phyloP scores from a whole-genome alignment of 441 rosid genomes.

The Adansonia gregorii region DNA sequence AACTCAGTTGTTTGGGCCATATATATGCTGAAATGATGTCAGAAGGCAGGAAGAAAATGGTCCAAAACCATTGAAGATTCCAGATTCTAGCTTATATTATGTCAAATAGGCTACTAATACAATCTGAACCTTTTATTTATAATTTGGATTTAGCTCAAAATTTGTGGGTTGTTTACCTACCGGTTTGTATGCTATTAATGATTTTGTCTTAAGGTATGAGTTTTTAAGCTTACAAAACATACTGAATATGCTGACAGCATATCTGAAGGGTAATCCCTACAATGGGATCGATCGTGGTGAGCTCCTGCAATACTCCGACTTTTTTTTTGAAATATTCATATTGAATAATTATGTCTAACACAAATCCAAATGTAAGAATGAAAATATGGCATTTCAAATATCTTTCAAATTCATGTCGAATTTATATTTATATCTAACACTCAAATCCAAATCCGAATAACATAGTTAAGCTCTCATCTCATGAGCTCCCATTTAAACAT shows the following conservation, averaged over 20 bases:
- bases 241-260: background rate
- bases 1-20: background rate
- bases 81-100: constrained; percentile 10
- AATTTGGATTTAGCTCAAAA: background rate
- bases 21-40: constrained; percentile 9
- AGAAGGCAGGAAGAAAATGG: background rate
- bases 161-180: background rate
- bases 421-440: no score
- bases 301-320: no score
- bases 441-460: no score
- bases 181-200: background rate
- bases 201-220: no score
- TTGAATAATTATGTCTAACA: no score
- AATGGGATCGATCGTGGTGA: no score
- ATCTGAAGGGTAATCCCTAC: background rate
- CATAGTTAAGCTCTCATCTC: no score
- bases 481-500: no score
- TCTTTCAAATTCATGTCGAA: no score
- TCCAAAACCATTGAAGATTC: background rate
- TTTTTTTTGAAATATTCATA: no score
- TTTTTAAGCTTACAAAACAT: background rate
- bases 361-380: no score
- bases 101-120: background rate
- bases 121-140: background rate
- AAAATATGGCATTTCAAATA: no score